A percentile compares a stretch with the other conserved stretches of the same genome.
Evolutionary conservation across 2,329 filamentous ascomycete genomes (phyloP).

Genomic region (Phialemoniopsis sp.): DNA sequence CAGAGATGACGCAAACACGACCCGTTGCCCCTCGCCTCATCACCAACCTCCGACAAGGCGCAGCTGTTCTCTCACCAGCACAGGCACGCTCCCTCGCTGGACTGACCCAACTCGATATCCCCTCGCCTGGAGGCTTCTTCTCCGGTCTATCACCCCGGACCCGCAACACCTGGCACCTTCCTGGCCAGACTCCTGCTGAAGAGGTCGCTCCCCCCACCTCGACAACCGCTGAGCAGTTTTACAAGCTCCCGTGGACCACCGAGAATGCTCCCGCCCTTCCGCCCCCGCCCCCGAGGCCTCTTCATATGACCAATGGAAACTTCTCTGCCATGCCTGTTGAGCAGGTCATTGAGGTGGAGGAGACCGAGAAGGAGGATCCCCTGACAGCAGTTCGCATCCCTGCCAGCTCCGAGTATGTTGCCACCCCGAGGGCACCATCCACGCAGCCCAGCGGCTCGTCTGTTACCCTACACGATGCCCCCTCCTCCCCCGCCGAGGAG

Average conservation of each 20-base stretch:
- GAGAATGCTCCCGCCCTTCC: conserved; percentile 27
- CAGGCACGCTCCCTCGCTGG: conserved; percentile 61
- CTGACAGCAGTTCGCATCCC: conserved; percentile 51
- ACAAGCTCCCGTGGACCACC: conserved; percentile 73
- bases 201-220: conserved; percentile 68
- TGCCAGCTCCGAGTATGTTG: conserved; percentile 30
- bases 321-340: conserved; percentile 51
- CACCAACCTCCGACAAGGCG: conserved; percentile 31
- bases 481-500: conserved; percentile 43
- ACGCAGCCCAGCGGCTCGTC: conserved; percentile 20
- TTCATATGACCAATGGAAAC: conserved; percentile 26
- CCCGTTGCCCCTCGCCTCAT: conserved; percentile 47
- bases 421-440: conserved; percentile 17
- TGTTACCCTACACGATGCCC: conserved; percentile 17
- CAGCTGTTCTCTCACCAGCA: conserved; percentile 34
- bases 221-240: conserved; percentile 88
- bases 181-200: conserved; percentile 40
- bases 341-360: conserved; percentile 60
- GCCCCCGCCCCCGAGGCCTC: conserved; percentile 30
- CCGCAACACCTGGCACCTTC: conserved; percentile 77
- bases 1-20: conserved; percentile 45
- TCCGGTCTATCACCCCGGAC: conserved; percentile 73
- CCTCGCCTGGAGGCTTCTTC: conserved; percentile 90
- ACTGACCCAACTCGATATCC: conserved; percentile 79
- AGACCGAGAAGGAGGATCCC: conserved; percentile 53